These are phyloP conservation scores for Trypanosoma platydactyli DNA, from an alignment of 208 protist species.

Conservation along the genomic window DNA sequence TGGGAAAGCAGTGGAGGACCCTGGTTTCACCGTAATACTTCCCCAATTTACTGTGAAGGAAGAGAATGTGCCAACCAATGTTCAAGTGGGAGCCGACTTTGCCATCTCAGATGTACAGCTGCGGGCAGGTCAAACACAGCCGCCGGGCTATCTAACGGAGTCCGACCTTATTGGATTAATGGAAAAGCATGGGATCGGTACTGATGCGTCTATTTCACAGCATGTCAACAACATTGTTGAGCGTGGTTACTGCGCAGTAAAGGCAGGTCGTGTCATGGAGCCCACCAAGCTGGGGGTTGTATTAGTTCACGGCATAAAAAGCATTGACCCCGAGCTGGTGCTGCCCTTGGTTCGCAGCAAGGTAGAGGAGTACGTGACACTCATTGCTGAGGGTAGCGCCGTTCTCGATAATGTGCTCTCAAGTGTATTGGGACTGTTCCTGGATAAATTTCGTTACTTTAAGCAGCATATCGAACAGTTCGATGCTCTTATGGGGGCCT, in stretches of 20 bases:
- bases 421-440: conserved; percentile 82
- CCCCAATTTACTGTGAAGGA: conserved; percentile 68
- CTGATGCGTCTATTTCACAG: conserved; percentile 98
- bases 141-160: conserved; percentile 97
- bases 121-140: conserved; percentile 82
- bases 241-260: conserved; percentile 88
- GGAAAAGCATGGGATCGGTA: conserved; percentile 98
- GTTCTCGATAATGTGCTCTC: conserved; percentile 80
- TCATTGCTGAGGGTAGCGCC: conserved; percentile 91
- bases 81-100: conserved; percentile 71
- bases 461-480: conserved; percentile 91
- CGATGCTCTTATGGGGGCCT: conserved; percentile 93
- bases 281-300: conserved; percentile 94
- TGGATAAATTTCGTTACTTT: conserved; percentile 92
- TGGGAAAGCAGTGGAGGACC: conserved; percentile 74
- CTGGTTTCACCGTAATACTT: conserved; percentile 88
- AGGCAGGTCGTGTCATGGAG: conserved; percentile 84
- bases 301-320: conserved; percentile 92
- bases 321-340: conserved; percentile 94
- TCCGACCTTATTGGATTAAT: conserved; percentile 97
- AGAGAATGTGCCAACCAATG: conserved; percentile 70
- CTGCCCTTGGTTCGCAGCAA: conserved; percentile 88
- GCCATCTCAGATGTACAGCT: conserved; percentile 77
- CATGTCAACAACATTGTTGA: conserved; percentile 98
- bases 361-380: conserved; percentile 93